Percentiles rank a stretch among this genome's conserved stretches.
These are phyloP conservation scores for Ceratobasidium sp. DNA, from an alignment of 1,284 basidiomycete genomes.

Conservation along the genomic window DNA sequence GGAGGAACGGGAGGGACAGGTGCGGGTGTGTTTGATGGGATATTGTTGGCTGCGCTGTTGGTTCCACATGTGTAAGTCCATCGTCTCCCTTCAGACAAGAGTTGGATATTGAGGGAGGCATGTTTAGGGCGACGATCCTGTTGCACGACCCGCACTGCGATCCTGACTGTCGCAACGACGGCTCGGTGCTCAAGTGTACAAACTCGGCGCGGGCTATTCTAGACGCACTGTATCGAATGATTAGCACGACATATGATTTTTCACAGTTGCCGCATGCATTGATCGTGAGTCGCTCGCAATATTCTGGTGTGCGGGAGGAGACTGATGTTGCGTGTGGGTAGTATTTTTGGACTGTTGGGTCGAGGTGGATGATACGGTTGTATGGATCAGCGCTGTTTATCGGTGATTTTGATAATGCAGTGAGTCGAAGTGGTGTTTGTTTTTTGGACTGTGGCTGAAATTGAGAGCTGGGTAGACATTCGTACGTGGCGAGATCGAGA, in stretches of 20 bases:
- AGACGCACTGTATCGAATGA: slow-evolving; percentile 29
- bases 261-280: slow-evolving; percentile 32
- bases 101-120: background rate
- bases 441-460: too few species aligned
- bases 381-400: slow-evolving; percentile 34
- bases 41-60: slow-evolving; percentile 34
- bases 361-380: slow-evolving; percentile 38
- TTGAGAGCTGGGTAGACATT: background rate
- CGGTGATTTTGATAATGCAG: slow-evolving; percentile 35
- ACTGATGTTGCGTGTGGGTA: background rate
- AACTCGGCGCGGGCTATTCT: slow-evolving; percentile 27
- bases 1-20: slow-evolving; percentile 10
- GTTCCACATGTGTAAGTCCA: slow-evolving; percentile 44
- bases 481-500: slow-evolving; percentile 34
- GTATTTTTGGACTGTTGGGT: slow-evolving; percentile 26
- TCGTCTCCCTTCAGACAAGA: background rate
- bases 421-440: background rate
- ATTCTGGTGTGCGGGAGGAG: too few species aligned
- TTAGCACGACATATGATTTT: slow-evolving; percentile 38
- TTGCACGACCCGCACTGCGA: slow-evolving; percentile 45
- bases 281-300: slow-evolving; percentile 11
- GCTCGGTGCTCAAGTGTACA: slow-evolving; percentile 37
- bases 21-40: slow-evolving; percentile 37
- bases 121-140: slow-evolving; percentile 44
- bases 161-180: slow-evolving; percentile 35